Percentiles rank a stretch among this genome's conserved stretches.
Conservation (phyloP, 2,329 filamentous ascomycete genomes). For the Aspergillus glaucus region DNA sequence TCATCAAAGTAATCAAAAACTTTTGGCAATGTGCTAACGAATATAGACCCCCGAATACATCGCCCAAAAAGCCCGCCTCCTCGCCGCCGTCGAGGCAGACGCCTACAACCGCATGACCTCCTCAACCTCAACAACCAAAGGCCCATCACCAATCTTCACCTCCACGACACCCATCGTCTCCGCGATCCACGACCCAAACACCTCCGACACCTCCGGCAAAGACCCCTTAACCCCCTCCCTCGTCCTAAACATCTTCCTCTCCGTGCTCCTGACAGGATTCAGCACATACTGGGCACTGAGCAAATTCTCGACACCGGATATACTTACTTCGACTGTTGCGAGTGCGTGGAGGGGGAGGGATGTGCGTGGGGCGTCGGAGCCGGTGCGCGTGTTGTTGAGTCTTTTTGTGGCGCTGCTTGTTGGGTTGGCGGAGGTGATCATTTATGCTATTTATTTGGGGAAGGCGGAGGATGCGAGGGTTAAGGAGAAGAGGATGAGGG, state of each 20-base stretch:
- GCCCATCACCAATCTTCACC: conserved; percentile 38
- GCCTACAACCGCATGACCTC: conserved; percentile 73
- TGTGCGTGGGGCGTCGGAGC: conserved; percentile 20
- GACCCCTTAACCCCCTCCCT: conserved; percentile 50
- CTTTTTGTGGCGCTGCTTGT: conserved; percentile 37
- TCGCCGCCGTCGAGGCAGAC: conserved; percentile 72
- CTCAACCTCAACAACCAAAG: conserved; percentile 47
- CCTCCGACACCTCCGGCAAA: conserved; percentile 40
- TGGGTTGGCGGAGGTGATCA: conserved; percentile 41
- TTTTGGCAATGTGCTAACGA: not conserved
- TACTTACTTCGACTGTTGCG: conserved; percentile 18
- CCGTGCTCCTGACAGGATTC: conserved; percentile 63
- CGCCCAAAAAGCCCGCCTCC: conserved; percentile 77
- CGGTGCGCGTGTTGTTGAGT: conserved; percentile 35
- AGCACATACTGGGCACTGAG: conserved; percentile 40
- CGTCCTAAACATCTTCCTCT: conserved; percentile 84
- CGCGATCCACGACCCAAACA: not conserved
- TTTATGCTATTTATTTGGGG: conserved; percentile 42
- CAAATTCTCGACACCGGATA: conserved; percentile 30
- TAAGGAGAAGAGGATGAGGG: conserved; percentile 32
- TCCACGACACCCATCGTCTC: not conserved
- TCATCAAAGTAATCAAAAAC: not conserved
- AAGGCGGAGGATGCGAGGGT: conserved; percentile 36
- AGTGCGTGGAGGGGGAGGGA: conserved; percentile 10
- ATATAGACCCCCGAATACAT: conserved; percentile 74